Percentiles rank a stretch among this genome's conserved stretches.
These are phyloP conservation scores for Rhizomucor pusillus DNA, from an alignment of 371 early-diverging fungal species.

Conservation along the genomic window DNA sequence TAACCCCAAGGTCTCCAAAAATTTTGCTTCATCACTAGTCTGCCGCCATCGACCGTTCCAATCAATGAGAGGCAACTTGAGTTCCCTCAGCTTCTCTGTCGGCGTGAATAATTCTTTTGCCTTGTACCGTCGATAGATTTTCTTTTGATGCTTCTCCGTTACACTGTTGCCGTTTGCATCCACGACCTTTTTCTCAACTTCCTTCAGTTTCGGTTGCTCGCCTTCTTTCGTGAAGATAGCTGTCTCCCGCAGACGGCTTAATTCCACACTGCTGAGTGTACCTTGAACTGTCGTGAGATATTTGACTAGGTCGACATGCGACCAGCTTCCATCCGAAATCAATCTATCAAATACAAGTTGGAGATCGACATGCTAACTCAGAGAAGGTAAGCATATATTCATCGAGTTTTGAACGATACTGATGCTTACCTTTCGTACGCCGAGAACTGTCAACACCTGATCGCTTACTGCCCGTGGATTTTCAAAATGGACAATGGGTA, in stretches of 20 bases:
- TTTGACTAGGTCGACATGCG: slow-evolving; percentile 80
- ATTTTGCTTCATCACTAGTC: slow-evolving; percentile 53
- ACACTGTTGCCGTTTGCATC: slow-evolving; percentile 17
- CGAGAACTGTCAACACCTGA: slow-evolving; percentile 62
- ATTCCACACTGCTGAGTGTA: slow-evolving; percentile 63
- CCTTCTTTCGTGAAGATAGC: slow-evolving; percentile 68
- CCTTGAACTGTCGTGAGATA: slow-evolving; percentile 72
- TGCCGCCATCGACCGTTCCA: slow-evolving; percentile 68
- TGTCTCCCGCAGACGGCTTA: slow-evolving; percentile 61
- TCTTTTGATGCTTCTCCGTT: slow-evolving; percentile 18
- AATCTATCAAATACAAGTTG: slow-evolving; percentile 85
- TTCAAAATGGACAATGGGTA: slow-evolving; percentile 66
- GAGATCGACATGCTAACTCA: slow-evolving; percentile 73
- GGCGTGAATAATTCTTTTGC: slow-evolving; percentile 77
- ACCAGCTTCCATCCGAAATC: slow-evolving; percentile 81
- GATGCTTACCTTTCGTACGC: slow-evolving; percentile 71
- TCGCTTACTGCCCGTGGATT: slow-evolving; percentile 55
- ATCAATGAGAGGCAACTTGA: slow-evolving; percentile 70
- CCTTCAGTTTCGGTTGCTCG: slow-evolving; percentile 26
- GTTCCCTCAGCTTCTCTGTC: slow-evolving; percentile 50
- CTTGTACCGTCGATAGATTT: slow-evolving; percentile 50
- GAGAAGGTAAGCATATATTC: background rate
- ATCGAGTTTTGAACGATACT: background rate
- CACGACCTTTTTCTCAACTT: slow-evolving; percentile 7
- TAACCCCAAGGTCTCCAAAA: slow-evolving; percentile 69